A percentile compares a stretch with the other conserved stretches of the same genome.
Conservation (phyloP, 306 rosid genomes). For the Oxytropis ochrocephala region DNA sequence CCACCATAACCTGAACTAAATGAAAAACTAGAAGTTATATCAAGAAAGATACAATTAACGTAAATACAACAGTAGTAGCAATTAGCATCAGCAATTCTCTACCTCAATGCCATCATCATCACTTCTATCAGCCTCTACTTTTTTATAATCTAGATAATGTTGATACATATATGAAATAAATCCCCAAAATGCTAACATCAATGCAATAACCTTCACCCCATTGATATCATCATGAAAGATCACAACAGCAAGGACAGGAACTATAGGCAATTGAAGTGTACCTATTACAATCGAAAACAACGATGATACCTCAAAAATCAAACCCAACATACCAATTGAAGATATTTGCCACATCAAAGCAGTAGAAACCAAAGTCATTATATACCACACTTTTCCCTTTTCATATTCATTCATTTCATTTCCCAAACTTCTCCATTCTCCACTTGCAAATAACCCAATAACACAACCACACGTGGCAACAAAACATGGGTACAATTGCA, state of each 20-base stretch:
- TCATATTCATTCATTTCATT: constrained; percentile 38
- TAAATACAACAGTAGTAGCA: neutral
- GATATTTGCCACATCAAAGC: constrained; percentile 45
- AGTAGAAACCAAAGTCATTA: constrained; percentile 41
- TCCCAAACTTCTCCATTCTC: constrained; percentile 38
- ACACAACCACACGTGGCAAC: constrained; percentile 30
- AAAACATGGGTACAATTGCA: constrained; percentile 38
- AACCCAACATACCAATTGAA: constrained; percentile 36
- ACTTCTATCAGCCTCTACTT: constrained; percentile 10
- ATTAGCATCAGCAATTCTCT: too few species aligned
- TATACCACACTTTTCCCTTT: constrained; percentile 36
- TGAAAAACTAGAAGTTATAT: neutral
- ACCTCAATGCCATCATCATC: neutral
- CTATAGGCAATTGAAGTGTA: constrained; percentile 36
- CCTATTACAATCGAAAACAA: constrained; percentile 40
- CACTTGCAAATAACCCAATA: constrained; percentile 46
- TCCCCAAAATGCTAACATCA: constrained; percentile 50
- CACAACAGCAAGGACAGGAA: constrained; percentile 35
- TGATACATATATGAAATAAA: constrained; percentile 49
- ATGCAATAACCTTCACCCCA: constrained; percentile 1
- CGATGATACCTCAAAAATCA: constrained; percentile 51
- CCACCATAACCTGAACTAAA: neutral
- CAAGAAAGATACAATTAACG: neutral
- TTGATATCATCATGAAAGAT: constrained; percentile 40
- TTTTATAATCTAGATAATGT: constrained; percentile 33